Percentiles rank a stretch among this genome's conserved stretches.
Conservation (phyloP, 805 yeast genomes). For the Cyberlindnera americana region DNA sequence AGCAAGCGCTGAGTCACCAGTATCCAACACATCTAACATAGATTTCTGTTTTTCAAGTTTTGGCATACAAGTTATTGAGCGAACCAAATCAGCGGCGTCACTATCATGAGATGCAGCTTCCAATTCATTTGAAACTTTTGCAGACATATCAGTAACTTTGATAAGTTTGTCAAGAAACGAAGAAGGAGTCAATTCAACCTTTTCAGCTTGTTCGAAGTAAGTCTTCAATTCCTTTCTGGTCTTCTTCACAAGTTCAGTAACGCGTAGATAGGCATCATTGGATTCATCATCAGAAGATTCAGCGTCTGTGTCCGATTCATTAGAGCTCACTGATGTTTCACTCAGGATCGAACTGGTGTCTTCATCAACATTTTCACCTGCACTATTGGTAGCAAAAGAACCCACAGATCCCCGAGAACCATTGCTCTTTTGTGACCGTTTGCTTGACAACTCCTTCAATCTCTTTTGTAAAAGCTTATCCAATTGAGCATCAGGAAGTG, state of each 20-base stretch:
- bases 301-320: too few relatives aligned
- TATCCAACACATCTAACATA: slow-evolving; percentile 25
- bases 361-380: background rate
- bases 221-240: slow-evolving; percentile 4
- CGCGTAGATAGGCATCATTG: slow-evolving; percentile 5
- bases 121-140: slow-evolving; percentile 21
- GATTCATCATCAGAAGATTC: slow-evolving; percentile 9
- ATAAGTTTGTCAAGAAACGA: slow-evolving; percentile 15
- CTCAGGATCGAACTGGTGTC: too few relatives aligned
- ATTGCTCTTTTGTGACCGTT: background rate
- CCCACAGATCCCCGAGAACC: background rate
- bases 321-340: too few relatives aligned
- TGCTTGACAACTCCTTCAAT: slow-evolving; percentile 1
- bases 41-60: slow-evolving; percentile 21
- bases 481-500: slow-evolving; percentile 6
- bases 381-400: background rate
- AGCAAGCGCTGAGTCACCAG: background rate
- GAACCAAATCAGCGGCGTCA: slow-evolving; percentile 37
- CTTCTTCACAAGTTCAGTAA: slow-evolving; percentile 7
- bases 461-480: slow-evolving; percentile 5
- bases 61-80: slow-evolving; percentile 39
- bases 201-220: slow-evolving; percentile 1
- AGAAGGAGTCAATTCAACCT: too few relatives aligned
- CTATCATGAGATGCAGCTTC: slow-evolving; percentile 31
- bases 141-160: slow-evolving; percentile 23